Evolutionary conservation across 75 land plant species (phyloP).

Genomic region (Larix kaempferi): DNA sequence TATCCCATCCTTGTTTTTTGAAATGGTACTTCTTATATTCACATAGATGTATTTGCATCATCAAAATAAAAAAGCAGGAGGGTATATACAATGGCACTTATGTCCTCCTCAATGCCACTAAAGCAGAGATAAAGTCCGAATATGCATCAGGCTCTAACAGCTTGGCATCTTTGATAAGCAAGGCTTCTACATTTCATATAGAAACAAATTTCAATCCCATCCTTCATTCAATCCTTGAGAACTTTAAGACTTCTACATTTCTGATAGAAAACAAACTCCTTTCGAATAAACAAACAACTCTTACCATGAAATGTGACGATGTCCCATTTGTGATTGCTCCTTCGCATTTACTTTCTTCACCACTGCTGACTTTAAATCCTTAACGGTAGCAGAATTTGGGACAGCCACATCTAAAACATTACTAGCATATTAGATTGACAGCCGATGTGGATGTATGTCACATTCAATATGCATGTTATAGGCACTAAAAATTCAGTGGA

Average conservation of each 20-base stretch:
- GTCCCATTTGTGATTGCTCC: slow-evolving; percentile 82
- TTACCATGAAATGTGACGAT: slow-evolving; percentile 93
- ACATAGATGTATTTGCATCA: too few relatives aligned
- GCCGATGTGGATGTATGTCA: background rate
- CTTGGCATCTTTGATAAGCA: too few relatives aligned
- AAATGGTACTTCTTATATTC: too few relatives aligned
- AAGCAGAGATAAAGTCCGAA: too few relatives aligned
- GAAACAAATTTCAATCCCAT: too few relatives aligned
- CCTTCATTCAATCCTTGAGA: background rate
- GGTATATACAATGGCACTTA: too few relatives aligned
- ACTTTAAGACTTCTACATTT: background rate
- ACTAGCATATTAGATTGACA: background rate
- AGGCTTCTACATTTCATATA: too few relatives aligned
- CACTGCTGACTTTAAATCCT: slow-evolving; percentile 74
- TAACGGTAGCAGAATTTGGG: slow-evolving; percentile 70
- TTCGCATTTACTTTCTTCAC: slow-evolving; percentile 59
- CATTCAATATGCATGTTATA: background rate
- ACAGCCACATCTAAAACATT: slow-evolving; percentile 68
- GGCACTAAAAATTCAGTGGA: background rate
- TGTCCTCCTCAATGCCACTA: too few relatives aligned
- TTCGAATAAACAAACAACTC: background rate
- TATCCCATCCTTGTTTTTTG: too few relatives aligned
- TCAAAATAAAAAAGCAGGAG: too few relatives aligned
- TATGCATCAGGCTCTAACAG: too few relatives aligned
- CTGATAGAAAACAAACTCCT: background rate